Evolutionary conservation across 345 rosid species (phyloP).

Genomic region (Acer campestre): DNA sequence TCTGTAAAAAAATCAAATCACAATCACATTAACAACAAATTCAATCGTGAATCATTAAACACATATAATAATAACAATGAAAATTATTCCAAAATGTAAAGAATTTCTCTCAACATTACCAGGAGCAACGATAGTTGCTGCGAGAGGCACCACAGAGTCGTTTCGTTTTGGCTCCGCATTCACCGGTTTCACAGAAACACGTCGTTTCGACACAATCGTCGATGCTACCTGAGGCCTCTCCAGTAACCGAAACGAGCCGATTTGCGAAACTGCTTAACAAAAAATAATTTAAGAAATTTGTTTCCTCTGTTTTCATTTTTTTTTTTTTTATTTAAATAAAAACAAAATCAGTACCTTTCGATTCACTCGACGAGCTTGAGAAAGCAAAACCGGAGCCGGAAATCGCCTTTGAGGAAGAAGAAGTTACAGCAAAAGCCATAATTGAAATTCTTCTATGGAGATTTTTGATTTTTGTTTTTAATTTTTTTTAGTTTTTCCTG

Average conservation of each 20-base stretch:
- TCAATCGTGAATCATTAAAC: not conserved
- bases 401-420: constrained; percentile 47
- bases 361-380: constrained; percentile 36
- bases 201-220: constrained; percentile 41
- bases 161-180: constrained; percentile 62
- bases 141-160: constrained; percentile 48
- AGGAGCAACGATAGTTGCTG: constrained; percentile 60
- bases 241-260: constrained; percentile 49
- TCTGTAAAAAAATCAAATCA: constrained; percentile 37
- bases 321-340: no score
- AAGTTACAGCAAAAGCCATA: constrained; percentile 49
- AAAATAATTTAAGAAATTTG: not conserved
- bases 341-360: constrained; percentile 36
- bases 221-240: constrained; percentile 44
- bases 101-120: constrained; percentile 40
- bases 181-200: constrained; percentile 47
- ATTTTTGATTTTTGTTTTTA: not conserved
- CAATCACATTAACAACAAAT: not conserved
- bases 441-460: not conserved
- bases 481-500: not conserved
- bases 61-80: not conserved
- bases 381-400: constrained; percentile 40
- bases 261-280: constrained; percentile 46
- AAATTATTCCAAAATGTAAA: not conserved
- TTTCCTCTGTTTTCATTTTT: no score